phyloP scores from a whole-genome alignment of 805 yeast genomes.

The Saccharomycopsis babjevae region DNA sequence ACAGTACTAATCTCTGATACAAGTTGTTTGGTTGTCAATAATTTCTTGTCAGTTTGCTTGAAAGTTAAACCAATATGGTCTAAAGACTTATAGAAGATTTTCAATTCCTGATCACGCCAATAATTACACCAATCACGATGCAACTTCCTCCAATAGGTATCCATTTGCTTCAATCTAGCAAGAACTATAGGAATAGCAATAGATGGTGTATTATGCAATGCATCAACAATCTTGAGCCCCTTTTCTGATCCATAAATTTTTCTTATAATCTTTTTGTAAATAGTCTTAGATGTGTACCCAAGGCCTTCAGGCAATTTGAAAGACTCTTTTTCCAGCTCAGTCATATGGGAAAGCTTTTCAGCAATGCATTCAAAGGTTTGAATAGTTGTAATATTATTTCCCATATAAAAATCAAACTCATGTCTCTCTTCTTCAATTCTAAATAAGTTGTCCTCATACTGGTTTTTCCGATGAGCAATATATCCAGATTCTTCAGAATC shows the following conservation, averaged over 20 bases:
- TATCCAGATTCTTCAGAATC: conserved; percentile 99
- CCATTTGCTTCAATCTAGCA: conserved; percentile 90
- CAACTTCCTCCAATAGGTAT: conserved; percentile 97
- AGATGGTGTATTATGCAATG: conserved; percentile 90
- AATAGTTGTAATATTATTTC: conserved; percentile 85
- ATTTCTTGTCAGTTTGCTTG: conserved; percentile 92
- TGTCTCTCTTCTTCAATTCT: conserved; percentile 96
- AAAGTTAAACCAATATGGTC: conserved; percentile 95
- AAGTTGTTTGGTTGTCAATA: conserved; percentile 79
- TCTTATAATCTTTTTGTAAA: conserved; percentile 86
- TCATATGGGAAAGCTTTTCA: conserved; percentile 86
- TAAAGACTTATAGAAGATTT: conserved; percentile 82
- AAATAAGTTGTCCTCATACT: conserved; percentile 90
- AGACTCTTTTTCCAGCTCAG: conserved; percentile 73
- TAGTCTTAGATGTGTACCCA: conserved; percentile 84
- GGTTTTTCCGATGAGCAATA: conserved; percentile 97
- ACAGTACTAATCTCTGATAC: conserved; percentile 88
- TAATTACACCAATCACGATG: conserved; percentile 98
- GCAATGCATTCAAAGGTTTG: conserved; percentile 94
- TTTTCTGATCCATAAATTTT: conserved; percentile 90
- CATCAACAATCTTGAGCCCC: conserved; percentile 93
- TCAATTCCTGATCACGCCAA: conserved; percentile 97
- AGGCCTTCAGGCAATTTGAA: conserved; percentile 88
- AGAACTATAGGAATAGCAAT: conserved; percentile 90
- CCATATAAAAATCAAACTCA: conserved; percentile 94